Evolutionary conservation across 352 stramenopile genomes (phyloP).

Genomic region (Nothophytophthora sp.): DNA sequence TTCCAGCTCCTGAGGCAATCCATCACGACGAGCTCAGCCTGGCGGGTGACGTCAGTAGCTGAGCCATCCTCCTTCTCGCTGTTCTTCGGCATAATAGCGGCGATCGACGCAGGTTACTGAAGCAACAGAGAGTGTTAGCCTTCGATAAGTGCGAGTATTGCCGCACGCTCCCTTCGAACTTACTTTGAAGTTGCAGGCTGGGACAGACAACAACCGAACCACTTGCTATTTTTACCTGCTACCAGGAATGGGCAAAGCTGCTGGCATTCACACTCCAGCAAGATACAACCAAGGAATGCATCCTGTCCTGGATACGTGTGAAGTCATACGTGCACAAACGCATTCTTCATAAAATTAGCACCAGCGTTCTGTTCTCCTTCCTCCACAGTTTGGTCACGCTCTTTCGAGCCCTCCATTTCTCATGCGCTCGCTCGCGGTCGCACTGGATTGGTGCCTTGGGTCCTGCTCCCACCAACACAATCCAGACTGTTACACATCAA

Average conservation of each 20-base stretch:
- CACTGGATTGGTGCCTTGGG: slow-evolving; percentile 7
- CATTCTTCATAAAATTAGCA: slow-evolving; percentile 34
- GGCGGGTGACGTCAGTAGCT: slow-evolving; percentile 42
- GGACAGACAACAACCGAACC: too few relatives aligned
- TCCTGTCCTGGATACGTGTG: too few relatives aligned
- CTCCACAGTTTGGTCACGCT: slow-evolving; percentile 12
- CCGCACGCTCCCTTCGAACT: too few relatives aligned
- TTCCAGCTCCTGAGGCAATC: slow-evolving; percentile 68
- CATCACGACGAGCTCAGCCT: slow-evolving; percentile 71
- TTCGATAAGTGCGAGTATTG: too few relatives aligned
- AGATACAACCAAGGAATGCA: too few relatives aligned
- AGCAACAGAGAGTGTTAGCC: too few relatives aligned
- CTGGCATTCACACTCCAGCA: too few relatives aligned
- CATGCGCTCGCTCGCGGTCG: slow-evolving; percentile 19
- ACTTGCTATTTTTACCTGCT: too few relatives aligned
- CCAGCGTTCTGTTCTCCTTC: slow-evolving; percentile 23
- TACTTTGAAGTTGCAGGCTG: too few relatives aligned
- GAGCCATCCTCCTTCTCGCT: slow-evolving; percentile 14
- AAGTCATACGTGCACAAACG: too few relatives aligned
- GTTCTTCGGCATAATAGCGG: slow-evolving; percentile 25
- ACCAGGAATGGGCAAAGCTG: too few relatives aligned
- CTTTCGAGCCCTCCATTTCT: slow-evolving; percentile 10
- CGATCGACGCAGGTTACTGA: too few relatives aligned
- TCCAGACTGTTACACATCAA: slow-evolving; percentile 6
- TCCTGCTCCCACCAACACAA: slow-evolving; percentile 9